Conservation (phyloP, 1,284 basidiomycete species). For the Xanthoconium separans region DNA sequence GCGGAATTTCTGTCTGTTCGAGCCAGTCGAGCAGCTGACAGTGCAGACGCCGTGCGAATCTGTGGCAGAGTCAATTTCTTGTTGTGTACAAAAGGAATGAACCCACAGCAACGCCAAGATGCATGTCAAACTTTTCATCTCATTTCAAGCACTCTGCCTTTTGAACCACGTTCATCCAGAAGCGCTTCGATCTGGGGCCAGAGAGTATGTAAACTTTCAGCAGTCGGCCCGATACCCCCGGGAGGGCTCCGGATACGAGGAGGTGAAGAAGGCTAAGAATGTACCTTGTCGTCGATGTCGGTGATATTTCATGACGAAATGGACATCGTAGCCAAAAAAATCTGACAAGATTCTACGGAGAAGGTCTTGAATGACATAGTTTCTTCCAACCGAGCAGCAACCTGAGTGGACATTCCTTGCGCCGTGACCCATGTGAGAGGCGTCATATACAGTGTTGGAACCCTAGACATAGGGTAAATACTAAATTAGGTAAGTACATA, state of each 20-base stretch:
- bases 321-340: slow-evolving; percentile 97
- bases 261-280: slow-evolving; percentile 20
- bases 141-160: slow-evolving; percentile 67
- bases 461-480: no score
- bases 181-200: slow-evolving; percentile 54
- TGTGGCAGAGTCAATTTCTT: slow-evolving; percentile 29
- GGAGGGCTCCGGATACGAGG: no score
- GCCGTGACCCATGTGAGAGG: slow-evolving; percentile 99
- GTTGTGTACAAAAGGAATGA: slow-evolving; percentile 3
- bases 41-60: slow-evolving; percentile 54
- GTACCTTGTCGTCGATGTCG: slow-evolving; percentile 98
- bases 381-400: slow-evolving; percentile 49
- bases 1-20: slow-evolving; percentile 48
- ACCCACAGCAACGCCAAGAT: slow-evolving; percentile 73
- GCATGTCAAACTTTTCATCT: slow-evolving; percentile 92
- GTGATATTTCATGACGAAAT: slow-evolving; percentile 99
- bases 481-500: no score
- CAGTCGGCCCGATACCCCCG: no score
- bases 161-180: slow-evolving; percentile 58
- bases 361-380: slow-evolving; percentile 98
- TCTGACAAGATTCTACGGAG: slow-evolving; percentile 91
- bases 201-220: slow-evolving; percentile 48
- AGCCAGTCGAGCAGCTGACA: slow-evolving; percentile 46
- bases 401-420: slow-evolving; percentile 58
- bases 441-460: slow-evolving; percentile 99